A percentile compares a stretch with the other conserved stretches of the same genome.
phyloP scores from a whole-genome alignment of 208 protist genomes.

The Trypanosoma cruzi region DNA sequence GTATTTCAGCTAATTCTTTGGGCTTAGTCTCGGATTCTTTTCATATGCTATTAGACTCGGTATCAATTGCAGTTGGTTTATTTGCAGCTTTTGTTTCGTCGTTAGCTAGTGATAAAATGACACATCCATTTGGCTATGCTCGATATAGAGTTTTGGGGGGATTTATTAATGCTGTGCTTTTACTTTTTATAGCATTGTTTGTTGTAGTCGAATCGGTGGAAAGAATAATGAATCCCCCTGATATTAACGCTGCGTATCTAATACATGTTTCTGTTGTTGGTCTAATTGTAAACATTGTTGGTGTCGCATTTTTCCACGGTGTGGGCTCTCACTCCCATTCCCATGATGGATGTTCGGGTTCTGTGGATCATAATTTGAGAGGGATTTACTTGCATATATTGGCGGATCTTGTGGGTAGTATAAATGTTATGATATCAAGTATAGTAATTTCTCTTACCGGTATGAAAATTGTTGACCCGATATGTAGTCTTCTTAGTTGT shows the following conservation, averaged over 20 bases:
- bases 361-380: constrained; percentile 81
- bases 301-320: constrained; percentile 87
- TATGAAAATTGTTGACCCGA: constrained; percentile 67
- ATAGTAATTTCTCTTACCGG: constrained; percentile 65
- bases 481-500: constrained; percentile 76
- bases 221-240: constrained; percentile 75
- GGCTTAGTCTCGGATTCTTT: constrained; percentile 96
- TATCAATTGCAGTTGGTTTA: constrained; percentile 94
- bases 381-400: constrained; percentile 91
- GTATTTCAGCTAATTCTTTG: constrained; percentile 68
- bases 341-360: constrained; percentile 35
- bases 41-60: constrained; percentile 98
- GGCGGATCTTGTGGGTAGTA: constrained; percentile 83
- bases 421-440: constrained; percentile 87
- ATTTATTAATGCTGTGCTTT: constrained; percentile 87
- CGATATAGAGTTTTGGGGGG: constrained; percentile 83
- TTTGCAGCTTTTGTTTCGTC: constrained; percentile 90
- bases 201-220: constrained; percentile 84
- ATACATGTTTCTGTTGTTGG: constrained; percentile 82
- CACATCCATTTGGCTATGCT: constrained; percentile 79
- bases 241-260: constrained; percentile 76
- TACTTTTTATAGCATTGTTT: constrained; percentile 79
- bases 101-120: constrained; percentile 83
- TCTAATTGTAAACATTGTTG: constrained; percentile 82
- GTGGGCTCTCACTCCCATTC: constrained; percentile 53